A percentile compares a stretch with the other conserved stretches of the same genome.
Evolutionary conservation across 2,329 filamentous ascomycete species (phyloP).

Genomic region (Trichoderma pleuroti): DNA sequence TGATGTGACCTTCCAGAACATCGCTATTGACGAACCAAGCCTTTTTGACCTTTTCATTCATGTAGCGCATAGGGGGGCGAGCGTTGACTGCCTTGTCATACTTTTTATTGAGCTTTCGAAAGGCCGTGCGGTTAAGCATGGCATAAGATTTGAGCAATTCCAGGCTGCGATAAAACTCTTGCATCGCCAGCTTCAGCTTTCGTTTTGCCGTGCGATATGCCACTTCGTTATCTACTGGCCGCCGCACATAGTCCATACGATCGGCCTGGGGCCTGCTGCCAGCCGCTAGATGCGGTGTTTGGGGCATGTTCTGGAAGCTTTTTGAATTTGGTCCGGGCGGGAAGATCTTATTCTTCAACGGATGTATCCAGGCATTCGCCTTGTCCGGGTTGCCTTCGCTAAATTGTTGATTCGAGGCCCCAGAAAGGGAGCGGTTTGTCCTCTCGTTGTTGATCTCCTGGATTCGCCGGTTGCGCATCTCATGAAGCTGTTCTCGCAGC

Average conservation of each 20-base stretch:
- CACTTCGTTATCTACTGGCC: slow-evolving; percentile 52
- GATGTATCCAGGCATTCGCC: slow-evolving; percentile 45
- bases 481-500: slow-evolving; percentile 80
- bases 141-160: slow-evolving; percentile 92
- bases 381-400: slow-evolving; percentile 30
- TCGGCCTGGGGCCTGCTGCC: slow-evolving; percentile 30
- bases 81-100: slow-evolving; percentile 89
- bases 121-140: slow-evolving; percentile 84
- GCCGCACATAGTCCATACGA: slow-evolving; percentile 50
- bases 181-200: slow-evolving; percentile 84
- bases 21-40: slow-evolving; percentile 91
- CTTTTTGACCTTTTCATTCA: slow-evolving; percentile 87
- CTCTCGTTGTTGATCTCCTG: slow-evolving; percentile 59
- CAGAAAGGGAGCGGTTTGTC: slow-evolving; percentile 25
- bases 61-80: slow-evolving; percentile 72
- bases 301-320: slow-evolving; percentile 52
- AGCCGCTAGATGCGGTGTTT: slow-evolving; percentile 43
- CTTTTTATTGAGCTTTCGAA: slow-evolving; percentile 98
- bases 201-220: slow-evolving; percentile 84
- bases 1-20: slow-evolving; percentile 74
- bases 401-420: background rate
- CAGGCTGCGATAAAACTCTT: slow-evolving; percentile 89
- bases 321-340: slow-evolving; percentile 59
- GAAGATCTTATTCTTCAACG: slow-evolving; percentile 52
- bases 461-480: slow-evolving; percentile 82